phyloP scores from a whole-genome alignment of 495 filamentous ascomycete species.

The Tetracladium setigerum region DNA sequence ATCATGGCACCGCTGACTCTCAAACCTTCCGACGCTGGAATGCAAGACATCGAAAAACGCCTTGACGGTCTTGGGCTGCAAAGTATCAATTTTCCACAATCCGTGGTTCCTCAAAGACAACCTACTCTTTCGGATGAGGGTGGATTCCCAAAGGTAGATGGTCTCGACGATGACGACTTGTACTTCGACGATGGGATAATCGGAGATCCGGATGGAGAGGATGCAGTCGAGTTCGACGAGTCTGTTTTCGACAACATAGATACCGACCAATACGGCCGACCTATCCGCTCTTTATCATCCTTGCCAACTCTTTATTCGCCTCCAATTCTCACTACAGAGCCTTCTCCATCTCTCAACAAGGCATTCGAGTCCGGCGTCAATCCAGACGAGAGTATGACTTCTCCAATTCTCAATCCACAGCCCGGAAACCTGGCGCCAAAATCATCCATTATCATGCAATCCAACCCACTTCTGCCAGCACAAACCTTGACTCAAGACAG shows the following conservation, averaged over 20 bases:
- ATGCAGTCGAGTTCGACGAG: slow-evolving; percentile 57
- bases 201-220: slow-evolving; percentile 38
- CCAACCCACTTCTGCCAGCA: not conserved
- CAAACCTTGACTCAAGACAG: slow-evolving; percentile 40
- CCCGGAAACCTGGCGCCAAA: not conserved
- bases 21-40: not conserved
- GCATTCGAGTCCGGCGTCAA: not conserved
- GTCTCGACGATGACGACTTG: slow-evolving; percentile 64
- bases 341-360: slow-evolving; percentile 8
- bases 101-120: not conserved
- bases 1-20: not conserved
- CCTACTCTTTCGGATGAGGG: not conserved
- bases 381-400: not conserved
- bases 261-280: slow-evolving; percentile 46
- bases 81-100: slow-evolving; percentile 3
- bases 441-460: slow-evolving; percentile 1
- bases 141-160: slow-evolving; percentile 15
- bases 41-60: slow-evolving; percentile 17
- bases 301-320: slow-evolving; percentile 18
- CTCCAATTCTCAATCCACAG: not conserved
- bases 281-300: slow-evolving; percentile 43
- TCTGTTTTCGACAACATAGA: slow-evolving; percentile 68
- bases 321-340: slow-evolving; percentile 9
- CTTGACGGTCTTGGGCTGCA: slow-evolving; percentile 30
- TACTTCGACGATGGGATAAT: slow-evolving; percentile 73